Percentiles rank a stretch among this genome's conserved stretches.
Conservation (phyloP, 768 basidiomycete genomes). For the Pulveroboletus sp. region DNA sequence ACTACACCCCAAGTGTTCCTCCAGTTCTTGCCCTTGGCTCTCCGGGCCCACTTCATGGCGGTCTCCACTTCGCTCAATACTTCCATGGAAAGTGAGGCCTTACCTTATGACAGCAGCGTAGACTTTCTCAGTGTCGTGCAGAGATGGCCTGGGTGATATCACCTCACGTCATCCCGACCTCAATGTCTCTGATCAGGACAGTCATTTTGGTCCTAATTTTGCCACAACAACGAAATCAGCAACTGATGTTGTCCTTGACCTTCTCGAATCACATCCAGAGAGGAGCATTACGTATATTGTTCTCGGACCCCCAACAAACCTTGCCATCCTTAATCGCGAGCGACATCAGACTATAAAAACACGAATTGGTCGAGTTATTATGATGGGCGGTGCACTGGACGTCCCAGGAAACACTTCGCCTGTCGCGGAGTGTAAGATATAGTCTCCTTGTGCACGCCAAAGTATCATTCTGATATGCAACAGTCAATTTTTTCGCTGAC, state of each 20-base stretch:
- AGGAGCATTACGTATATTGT: constrained; percentile 65
- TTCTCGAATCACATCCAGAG: constrained; percentile 48
- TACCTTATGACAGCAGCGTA: not conserved
- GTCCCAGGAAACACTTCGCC: constrained; percentile 85
- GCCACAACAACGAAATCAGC: constrained; percentile 42
- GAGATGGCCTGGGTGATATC: constrained; percentile 68
- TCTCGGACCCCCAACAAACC: constrained; percentile 75
- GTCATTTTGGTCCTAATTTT: constrained; percentile 41
- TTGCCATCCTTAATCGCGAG: constrained; percentile 59
- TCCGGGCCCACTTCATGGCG: constrained; percentile 63
- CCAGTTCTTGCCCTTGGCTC: constrained; percentile 65
- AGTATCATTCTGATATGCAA: not conserved
- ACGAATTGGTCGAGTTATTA: constrained; percentile 69
- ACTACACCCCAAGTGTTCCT: constrained; percentile 46
- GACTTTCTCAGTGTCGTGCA: constrained; percentile 23
- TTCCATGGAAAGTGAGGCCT: constrained; percentile 70
- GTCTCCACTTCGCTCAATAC: constrained; percentile 70
- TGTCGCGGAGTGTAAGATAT: constrained; percentile 71
- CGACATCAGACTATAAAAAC: constrained; percentile 49
- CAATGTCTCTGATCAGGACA: constrained; percentile 22
- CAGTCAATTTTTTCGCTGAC: constrained; percentile 86
- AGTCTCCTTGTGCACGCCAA: not conserved
- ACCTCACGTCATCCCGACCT: constrained; percentile 63
- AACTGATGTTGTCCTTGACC: constrained; percentile 48
- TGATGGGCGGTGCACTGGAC: constrained; percentile 93